phyloP scores from a whole-genome alignment of 1,139 yeast genomes.

The Hyphopichia pseudoburtonii region DNA sequence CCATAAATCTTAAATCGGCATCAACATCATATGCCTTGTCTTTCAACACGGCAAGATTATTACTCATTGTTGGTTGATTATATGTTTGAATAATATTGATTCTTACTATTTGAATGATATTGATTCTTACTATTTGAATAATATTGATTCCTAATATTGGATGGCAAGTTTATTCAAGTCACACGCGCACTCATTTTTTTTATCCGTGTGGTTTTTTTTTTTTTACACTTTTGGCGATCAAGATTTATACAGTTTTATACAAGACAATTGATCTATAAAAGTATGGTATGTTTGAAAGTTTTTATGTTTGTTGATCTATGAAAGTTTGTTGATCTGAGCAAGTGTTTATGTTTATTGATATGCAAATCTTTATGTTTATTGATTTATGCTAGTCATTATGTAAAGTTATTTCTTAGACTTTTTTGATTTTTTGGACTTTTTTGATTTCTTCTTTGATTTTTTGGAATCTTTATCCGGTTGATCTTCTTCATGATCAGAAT shows the following conservation, averaged over 20 bases:
- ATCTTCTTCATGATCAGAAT: conserved; percentile 5
- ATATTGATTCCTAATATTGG: too few species aligned
- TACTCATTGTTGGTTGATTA: conserved; percentile 8
- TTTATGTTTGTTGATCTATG: too few species aligned
- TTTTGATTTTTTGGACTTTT: conserved; percentile 8
- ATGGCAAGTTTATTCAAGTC: too few species aligned
- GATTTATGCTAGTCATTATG: not conserved
- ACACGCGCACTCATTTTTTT: too few species aligned
- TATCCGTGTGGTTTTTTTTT: too few species aligned
- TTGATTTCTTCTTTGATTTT: conserved; percentile 6
- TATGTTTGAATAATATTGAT: not conserved
- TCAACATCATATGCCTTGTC: conserved; percentile 68
- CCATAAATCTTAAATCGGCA: conserved; percentile 86
- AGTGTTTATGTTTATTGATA: too few species aligned
- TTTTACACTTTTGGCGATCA: too few species aligned
- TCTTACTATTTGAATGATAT: not conserved
- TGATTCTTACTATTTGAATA: too few species aligned
- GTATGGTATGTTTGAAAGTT: not conserved
- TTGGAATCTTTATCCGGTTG: not conserved
- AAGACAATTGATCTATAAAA: not conserved
- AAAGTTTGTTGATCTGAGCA: too few species aligned
- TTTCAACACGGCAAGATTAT: conserved; percentile 25
- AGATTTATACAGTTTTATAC: too few species aligned
- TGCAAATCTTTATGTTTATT: not conserved
- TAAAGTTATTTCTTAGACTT: too few species aligned